These are phyloP conservation scores for Wickerhamiella hasegawae DNA, from an alignment of 805 yeast genomes.

Conservation along the genomic window DNA sequence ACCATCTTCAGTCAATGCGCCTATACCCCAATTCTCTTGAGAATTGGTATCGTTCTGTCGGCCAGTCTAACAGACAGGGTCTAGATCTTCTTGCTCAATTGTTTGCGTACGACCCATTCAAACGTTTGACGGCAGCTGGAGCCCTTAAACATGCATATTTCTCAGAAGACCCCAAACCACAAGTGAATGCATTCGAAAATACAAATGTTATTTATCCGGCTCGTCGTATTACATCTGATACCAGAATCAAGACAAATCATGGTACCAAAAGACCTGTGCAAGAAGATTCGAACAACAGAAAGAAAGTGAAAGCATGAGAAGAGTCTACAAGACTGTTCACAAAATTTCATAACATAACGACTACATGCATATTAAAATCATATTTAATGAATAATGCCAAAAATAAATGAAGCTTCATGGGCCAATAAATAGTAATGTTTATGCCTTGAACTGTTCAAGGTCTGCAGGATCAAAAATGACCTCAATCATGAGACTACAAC, in stretches of 20 bases:
- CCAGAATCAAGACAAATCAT: conserved; percentile 7
- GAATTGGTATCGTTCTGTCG: conserved; percentile 76
- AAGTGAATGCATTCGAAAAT: conserved; percentile 67
- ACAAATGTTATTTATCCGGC: conserved; percentile 63
- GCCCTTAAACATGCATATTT: conserved; percentile 72
- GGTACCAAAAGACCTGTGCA: conserved; percentile 2
- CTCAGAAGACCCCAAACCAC: conserved; percentile 48
- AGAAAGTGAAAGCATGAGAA: conserved; percentile 2
- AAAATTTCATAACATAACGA: too few species aligned
- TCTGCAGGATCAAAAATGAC: conserved; percentile 63
- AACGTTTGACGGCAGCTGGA: conserved; percentile 60
- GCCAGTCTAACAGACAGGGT: conserved; percentile 57
- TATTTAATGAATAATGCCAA: background rate
- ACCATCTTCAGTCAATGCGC: conserved; percentile 40
- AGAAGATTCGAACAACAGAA: conserved; percentile 1
- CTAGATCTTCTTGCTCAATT: conserved; percentile 46
- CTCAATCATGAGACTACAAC: conserved; percentile 84
- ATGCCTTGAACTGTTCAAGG: conserved; percentile 9
- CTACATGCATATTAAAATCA: background rate
- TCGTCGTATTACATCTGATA: conserved; percentile 39
- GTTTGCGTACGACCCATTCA: conserved; percentile 69
- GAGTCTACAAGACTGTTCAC: too few species aligned
- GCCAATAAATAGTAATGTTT: conserved; percentile 1
- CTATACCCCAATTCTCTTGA: conserved; percentile 53
- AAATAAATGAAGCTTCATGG: background rate